Base-by-base conservation (phyloP, 805 yeast genomes). In the Barnettozyma pratensis region DNA sequence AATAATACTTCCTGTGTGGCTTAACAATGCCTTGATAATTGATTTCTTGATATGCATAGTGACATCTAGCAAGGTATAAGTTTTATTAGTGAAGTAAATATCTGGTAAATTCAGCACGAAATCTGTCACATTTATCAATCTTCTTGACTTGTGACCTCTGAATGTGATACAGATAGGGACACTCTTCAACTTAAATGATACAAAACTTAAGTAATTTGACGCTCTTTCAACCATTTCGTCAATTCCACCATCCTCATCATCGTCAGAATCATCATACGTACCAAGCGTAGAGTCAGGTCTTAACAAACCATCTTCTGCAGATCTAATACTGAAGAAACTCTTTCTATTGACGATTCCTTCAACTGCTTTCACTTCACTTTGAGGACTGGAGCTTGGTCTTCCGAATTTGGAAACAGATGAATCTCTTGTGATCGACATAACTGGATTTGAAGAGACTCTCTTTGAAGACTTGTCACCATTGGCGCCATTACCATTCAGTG, bases 151-250 rank as follows among this genome's bases (percentile, higher is more conserved):
- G 12, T 80, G 80, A 7, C 94, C 96, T 62, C 81, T 80, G 66
- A 87, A 87, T 44, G 96, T 85, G 28, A 90, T 75, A 45, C 81
- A 74, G 12, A 91, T 61, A n/a, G 69, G 61, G 37, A 79, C 71
- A n/a, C 74, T 63, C 35, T 74, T 71, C 37, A 85, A 58, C 32
- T 67, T 70, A 52, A 92, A 72, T 12, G 77, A 68, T 27, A 80
- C 78, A 51, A 91, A 79, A 55, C 87, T 83, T 64, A 86, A 72
- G 61, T 79, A 87, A 49, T 78, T 79, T 29, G 87, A 77, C 0
- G 97, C 88, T 42, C 97, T 70, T 41, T 72, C 67, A 5, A 89
- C 67, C 96, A 92, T 89, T 53, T 79, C 76, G 28, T 79, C 71
- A 25, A 79, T 62, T 37, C 75, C 80, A 8, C 63, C 66, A 19